Conservation (phyloP, 345 rosid species). For the Conringia planisiliqua region DNA sequence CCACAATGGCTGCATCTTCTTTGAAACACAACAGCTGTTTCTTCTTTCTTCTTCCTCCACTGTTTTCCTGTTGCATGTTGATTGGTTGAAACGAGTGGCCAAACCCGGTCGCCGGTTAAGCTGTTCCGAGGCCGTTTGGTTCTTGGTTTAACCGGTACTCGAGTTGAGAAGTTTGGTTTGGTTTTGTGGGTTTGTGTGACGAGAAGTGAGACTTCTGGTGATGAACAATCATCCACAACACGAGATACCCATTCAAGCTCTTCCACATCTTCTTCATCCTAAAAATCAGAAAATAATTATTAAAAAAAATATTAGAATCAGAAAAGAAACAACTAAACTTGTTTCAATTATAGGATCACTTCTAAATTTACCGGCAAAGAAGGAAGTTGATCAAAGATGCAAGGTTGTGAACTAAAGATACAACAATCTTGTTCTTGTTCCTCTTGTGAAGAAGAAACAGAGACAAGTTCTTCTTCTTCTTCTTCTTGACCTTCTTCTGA, state of each 20-base stretch:
- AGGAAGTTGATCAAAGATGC: constrained; percentile 30
- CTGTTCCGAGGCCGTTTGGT: constrained; percentile 46
- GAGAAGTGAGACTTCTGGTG: constrained; percentile 63
- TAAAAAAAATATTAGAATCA: neutral
- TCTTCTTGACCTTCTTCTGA: constrained; percentile 46
- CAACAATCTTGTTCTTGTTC: constrained; percentile 30
- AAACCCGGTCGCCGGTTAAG: constrained; percentile 63
- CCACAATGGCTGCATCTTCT: constrained; percentile 95
- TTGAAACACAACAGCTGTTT: constrained; percentile 37
- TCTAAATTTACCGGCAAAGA: constrained; percentile 22
- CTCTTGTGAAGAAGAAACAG: constrained; percentile 48
- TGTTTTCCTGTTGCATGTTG: constrained; percentile 32
- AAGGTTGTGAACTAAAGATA: constrained; percentile 21
- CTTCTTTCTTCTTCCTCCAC: constrained; percentile 25
- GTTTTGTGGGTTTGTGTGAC: constrained; percentile 46
- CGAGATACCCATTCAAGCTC: constrained; percentile 93
- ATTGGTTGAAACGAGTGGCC: constrained; percentile 40
- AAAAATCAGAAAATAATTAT: neutral
- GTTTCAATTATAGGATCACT: neutral
- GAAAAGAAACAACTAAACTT: neutral
- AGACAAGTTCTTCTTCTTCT: constrained; percentile 39
- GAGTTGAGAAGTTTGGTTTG: constrained; percentile 41
- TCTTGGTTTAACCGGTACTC: constrained; percentile 56
- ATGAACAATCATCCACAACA: constrained; percentile 80
- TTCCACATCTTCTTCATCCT: constrained; percentile 92